Conservation (phyloP, 208 protist species). For the Balamuthia mandrillaris region DNA sequence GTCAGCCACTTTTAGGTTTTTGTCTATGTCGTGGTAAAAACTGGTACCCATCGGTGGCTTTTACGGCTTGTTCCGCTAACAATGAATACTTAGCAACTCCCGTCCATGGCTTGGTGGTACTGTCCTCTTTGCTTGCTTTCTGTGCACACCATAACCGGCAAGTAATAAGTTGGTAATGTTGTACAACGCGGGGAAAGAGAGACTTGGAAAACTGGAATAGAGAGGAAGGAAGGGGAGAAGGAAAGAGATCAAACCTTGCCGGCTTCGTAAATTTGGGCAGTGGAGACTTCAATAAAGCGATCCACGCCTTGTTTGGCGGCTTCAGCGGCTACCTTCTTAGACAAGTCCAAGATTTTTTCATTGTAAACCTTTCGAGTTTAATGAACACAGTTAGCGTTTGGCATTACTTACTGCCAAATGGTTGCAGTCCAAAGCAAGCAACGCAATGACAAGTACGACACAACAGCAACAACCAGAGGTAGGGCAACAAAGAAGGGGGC, state of each 20-base stretch:
- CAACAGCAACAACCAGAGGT: too few species aligned
- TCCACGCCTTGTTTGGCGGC: slow-evolving; percentile 69
- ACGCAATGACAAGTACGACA: too few species aligned
- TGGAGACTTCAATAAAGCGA: slow-evolving; percentile 83
- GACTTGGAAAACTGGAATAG: neutral
- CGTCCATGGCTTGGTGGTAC: slow-evolving; percentile 80
- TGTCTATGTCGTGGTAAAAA: neutral
- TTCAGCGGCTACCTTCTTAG: slow-evolving; percentile 68
- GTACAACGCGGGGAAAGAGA: neutral
- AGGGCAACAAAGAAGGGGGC: neutral
- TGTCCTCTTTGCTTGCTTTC: slow-evolving; percentile 68
- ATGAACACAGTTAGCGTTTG: neutral
- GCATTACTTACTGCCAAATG: neutral
- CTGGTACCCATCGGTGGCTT: slow-evolving; percentile 50
- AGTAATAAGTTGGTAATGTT: neutral
- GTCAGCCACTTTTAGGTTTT: neutral
- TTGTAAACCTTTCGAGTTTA: slow-evolving; percentile 62
- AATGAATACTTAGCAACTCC: slow-evolving; percentile 74
- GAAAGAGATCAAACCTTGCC: slow-evolving; percentile 47
- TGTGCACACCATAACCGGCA: neutral
- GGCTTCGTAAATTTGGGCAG: slow-evolving; percentile 83
- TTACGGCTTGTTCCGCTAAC: slow-evolving; percentile 75
- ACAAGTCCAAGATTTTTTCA: slow-evolving; percentile 73
- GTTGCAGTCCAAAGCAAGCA: slow-evolving; percentile 17
- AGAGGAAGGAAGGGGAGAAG: neutral